A percentile compares a stretch with the other conserved stretches of the same genome.
Evolutionary conservation across 1,284 basidiomycete species (phyloP).

Genomic region (Malassezia furfur): DNA sequence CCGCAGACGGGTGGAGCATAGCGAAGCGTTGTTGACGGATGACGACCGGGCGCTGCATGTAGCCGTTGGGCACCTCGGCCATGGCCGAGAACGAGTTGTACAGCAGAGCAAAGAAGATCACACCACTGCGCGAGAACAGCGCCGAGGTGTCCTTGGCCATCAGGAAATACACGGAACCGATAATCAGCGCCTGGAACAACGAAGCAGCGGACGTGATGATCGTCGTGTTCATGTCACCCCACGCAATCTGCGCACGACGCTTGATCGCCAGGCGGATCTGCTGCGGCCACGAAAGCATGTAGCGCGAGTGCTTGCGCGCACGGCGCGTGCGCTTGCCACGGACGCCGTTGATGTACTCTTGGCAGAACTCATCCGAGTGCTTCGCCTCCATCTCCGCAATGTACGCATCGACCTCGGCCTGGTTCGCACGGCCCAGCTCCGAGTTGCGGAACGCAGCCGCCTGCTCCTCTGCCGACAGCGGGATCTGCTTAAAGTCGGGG

Average conservation of each 20-base stretch:
- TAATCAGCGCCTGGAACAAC: slow-evolving; percentile 58
- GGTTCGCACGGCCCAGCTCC: slow-evolving; percentile 20
- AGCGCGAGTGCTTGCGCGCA: slow-evolving; percentile 21
- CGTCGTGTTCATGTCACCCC: slow-evolving; percentile 54
- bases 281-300: slow-evolving; percentile 31
- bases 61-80: slow-evolving; percentile 29
- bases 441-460: slow-evolving; percentile 25
- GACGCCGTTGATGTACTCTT: slow-evolving; percentile 26
- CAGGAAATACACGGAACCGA: slow-evolving; percentile 66
- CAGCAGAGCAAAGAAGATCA: slow-evolving; percentile 25
- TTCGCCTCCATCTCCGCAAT: slow-evolving; percentile 18
- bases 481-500: slow-evolving; percentile 39
- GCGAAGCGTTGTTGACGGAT: slow-evolving; percentile 34
- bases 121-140: slow-evolving; percentile 59
- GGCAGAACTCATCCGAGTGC: slow-evolving; percentile 8
- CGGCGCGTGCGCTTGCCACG: slow-evolving; percentile 25
- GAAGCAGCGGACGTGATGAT: slow-evolving; percentile 40
- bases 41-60: slow-evolving; percentile 34
- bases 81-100: slow-evolving; percentile 53
- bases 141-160: slow-evolving; percentile 58
- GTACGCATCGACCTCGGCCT: slow-evolving; percentile 26
- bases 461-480: slow-evolving; percentile 35
- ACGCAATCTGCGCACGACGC: slow-evolving; percentile 60
- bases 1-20: slow-evolving; percentile 33
- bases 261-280: slow-evolving; percentile 61